phyloP scores from a whole-genome alignment of 345 rosid species.

The Toxicodendron radicans region DNA sequence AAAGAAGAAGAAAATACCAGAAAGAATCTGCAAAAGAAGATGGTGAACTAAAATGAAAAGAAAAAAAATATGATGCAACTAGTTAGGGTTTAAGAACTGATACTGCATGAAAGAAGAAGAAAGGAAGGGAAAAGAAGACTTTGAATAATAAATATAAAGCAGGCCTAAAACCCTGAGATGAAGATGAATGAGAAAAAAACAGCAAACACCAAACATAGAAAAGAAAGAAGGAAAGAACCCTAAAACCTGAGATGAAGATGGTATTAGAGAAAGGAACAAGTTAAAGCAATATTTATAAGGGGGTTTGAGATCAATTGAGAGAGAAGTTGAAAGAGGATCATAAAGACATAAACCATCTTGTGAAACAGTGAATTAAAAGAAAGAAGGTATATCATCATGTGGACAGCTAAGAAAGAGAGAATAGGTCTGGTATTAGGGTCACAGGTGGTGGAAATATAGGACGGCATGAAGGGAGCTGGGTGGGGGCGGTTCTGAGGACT shows the following conservation, averaged over 20 bases:
- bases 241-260: no score
- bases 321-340: conserved; percentile 17
- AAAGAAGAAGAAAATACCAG: background rate
- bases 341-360: no score
- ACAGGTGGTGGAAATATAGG: conserved; percentile 38
- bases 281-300: conserved; percentile 8
- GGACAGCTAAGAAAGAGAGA: conserved; percentile 47
- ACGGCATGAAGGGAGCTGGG: conserved; percentile 29
- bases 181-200: conserved; percentile 14
- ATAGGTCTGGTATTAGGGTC: conserved; percentile 25
- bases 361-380: conserved; percentile 34
- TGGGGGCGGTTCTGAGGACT: conserved; percentile 14
- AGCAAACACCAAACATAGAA: conserved; percentile 28
- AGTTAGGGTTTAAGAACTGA: background rate
- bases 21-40: background rate
- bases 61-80: background rate
- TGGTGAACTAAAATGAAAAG: background rate
- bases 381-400: conserved; percentile 18
- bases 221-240: background rate
- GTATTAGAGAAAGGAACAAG: no score
- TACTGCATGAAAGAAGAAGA: background rate
- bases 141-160: no score
- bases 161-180: background rate
- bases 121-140: no score
- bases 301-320: conserved; percentile 12